Conservation (phyloP, 345 rosid species). For the Cardamine resedifolia region DNA sequence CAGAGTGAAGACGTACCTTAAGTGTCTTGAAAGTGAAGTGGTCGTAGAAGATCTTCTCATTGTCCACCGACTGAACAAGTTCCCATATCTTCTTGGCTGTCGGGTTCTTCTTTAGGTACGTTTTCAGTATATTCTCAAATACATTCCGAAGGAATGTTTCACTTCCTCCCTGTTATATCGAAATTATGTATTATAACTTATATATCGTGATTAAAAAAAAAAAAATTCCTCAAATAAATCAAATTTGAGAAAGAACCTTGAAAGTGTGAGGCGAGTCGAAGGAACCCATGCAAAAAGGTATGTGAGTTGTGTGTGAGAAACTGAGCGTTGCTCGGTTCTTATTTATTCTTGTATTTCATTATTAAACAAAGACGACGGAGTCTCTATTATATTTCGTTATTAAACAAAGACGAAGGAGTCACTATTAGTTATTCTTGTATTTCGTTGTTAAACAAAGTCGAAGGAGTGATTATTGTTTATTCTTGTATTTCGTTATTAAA, state of each 20-base stretch:
- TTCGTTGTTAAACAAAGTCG: not conserved
- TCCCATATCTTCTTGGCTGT: no score
- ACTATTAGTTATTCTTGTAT: not conserved
- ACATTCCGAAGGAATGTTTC: no score
- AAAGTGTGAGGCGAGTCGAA: not conserved
- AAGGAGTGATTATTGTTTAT: no score
- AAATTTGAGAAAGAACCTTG: constrained; percentile 11
- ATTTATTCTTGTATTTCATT: not conserved
- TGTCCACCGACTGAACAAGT: no score
- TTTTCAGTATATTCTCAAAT: no score
- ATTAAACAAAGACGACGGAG: not conserved
- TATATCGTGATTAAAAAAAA: no score
- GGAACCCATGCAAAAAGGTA: constrained; percentile 8
- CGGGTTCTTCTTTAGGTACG: no score
- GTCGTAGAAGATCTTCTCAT: no score
- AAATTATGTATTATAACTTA: not conserved
- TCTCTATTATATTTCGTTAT: not conserved
- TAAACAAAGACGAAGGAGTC: not conserved
- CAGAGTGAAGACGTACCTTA: not conserved
- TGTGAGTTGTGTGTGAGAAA: not conserved
- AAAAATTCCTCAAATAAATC: not conserved
- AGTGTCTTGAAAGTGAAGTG: no score
- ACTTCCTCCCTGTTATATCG: not conserved
- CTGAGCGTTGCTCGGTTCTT: not conserved
- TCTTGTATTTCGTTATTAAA: no score